Evolutionary conservation across 345 rosid species (phyloP), one percentile per base, ranked within the genome.

Genomic region (Kernera saxatilis): DNA sequence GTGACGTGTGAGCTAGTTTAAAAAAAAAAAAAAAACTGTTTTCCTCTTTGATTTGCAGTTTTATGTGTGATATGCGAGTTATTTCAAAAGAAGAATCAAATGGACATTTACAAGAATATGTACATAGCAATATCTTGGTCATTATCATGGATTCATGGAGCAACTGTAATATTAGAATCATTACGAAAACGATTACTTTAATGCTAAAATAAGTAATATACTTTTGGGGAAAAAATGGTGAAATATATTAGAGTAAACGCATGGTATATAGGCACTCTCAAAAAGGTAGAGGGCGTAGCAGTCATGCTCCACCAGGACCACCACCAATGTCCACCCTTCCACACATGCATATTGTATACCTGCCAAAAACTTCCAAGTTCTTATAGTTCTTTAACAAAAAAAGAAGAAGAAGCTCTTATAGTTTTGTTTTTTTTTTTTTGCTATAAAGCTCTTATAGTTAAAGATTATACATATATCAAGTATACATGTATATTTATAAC

Each of bases 271-370:
- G 73, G 73, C 78, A 74, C 63, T 50, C 26, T 41, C 1, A 5
- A 32, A 74, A 59, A 50, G 63, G 18, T 12, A 51, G 62, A 41
- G 39, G 68, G 12, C 29, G 68, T 58, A 58, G 78, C 48, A 50
- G 73, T 67, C 78, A 49, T 26, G 33, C 6, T 60, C 78, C 63
- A 74, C 49, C 19, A 58, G 63, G 57, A 59, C 73, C 68, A 67
- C 78, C 21, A 64, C 72, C 53, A 59, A 48, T 66, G 67, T 74
- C 78, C 49, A 74, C 52, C 37, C 30, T 67, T 60, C 56, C 13
- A 67, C 74, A 52, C 64, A 68, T 75, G 69, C 57, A 50, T 49
- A 1, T 50, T 67, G 32, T 30, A 32, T 74, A 59, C 53, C 26
- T 74, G 78, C 68, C 78, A 59, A 58, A 37, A 33, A 4, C 35